Conservation (phyloP, 1,284 basidiomycete genomes). For the Austroboletus rostrupii region DNA sequence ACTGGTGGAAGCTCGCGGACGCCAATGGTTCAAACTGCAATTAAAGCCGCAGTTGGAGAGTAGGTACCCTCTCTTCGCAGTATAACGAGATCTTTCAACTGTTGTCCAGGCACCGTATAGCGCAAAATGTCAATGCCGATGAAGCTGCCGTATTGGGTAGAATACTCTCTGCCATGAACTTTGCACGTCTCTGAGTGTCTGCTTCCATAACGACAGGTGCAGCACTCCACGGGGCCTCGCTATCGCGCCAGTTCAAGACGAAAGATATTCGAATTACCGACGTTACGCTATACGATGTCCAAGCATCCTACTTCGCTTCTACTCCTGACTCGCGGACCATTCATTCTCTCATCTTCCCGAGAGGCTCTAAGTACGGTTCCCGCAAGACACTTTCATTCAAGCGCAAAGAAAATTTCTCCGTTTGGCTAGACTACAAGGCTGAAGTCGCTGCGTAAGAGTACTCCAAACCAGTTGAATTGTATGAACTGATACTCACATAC, state of each 20-base stretch:
- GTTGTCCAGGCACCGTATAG: constrained; percentile 65
- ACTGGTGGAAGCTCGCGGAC: constrained; percentile 88
- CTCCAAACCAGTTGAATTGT: not conserved
- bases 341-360: constrained; percentile 70
- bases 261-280: constrained; percentile 90
- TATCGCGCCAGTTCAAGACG: constrained; percentile 92
- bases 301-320: constrained; percentile 72
- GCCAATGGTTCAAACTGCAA: constrained; percentile 85
- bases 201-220: constrained; percentile 51
- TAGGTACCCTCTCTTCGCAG: constrained; percentile 32
- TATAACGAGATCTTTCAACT: constrained; percentile 9
- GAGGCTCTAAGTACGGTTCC: constrained; percentile 68
- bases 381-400: constrained; percentile 83
- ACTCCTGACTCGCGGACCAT: constrained; percentile 61
- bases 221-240: constrained; percentile 86
- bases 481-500: constrained; percentile 3
- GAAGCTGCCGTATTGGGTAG: constrained; percentile 90
- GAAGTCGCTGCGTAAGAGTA: constrained; percentile 52
- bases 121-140: constrained; percentile 94
- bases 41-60: constrained; percentile 76
- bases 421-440: constrained; percentile 70
- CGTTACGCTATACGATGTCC: constrained; percentile 66
- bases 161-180: not conserved
- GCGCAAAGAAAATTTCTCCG: constrained; percentile 71
- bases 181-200: constrained; percentile 4